Evolutionary conservation across 192 early-diverging fungal species (phyloP).

Genomic region (Umbelopsis isabellina): DNA sequence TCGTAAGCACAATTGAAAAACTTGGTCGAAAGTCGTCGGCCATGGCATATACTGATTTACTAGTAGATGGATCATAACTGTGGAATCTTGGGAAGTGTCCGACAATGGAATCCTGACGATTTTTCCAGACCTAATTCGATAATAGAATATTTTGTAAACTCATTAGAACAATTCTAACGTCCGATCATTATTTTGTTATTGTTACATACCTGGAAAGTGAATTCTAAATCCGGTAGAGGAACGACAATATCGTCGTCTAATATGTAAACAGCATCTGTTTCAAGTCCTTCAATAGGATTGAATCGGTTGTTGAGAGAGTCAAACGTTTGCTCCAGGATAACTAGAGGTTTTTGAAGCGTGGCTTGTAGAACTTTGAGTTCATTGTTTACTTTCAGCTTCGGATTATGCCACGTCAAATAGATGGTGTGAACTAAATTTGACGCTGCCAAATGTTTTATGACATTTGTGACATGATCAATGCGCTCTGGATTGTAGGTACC

Average conservation of each 20-base stretch:
- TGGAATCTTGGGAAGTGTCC: conserved; percentile 40
- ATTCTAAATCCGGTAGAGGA: conserved; percentile 29
- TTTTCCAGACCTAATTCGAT: conserved; percentile 26
- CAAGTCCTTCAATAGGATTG: conserved; percentile 27
- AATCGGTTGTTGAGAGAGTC: conserved; percentile 48
- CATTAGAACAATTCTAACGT: neutral
- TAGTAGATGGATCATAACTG: conserved; percentile 18
- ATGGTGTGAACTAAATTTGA: conserved; percentile 31
- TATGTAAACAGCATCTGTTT: conserved; percentile 35
- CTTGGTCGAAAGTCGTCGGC: neutral
- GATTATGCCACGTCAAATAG: conserved; percentile 47
- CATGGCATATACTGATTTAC: conserved; percentile 21
- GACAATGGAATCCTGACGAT: conserved; percentile 25
- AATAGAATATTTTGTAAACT: neutral
- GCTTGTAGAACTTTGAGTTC: conserved; percentile 21
- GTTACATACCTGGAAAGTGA: conserved; percentile 29
- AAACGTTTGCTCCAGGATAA: conserved; percentile 27
- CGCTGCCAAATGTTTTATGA: conserved; percentile 30
- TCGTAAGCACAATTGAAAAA: conserved; percentile 37
- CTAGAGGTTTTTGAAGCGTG: neutral
- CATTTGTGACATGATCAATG: conserved; percentile 28
- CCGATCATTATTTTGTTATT: neutral
- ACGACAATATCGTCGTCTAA: conserved; percentile 42
- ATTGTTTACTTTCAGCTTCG: conserved; percentile 25
- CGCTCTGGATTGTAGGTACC: conserved; percentile 40